Base-by-base conservation (phyloP, 352 stramenopile species). In the Saprolegnia parasitica region DNA sequence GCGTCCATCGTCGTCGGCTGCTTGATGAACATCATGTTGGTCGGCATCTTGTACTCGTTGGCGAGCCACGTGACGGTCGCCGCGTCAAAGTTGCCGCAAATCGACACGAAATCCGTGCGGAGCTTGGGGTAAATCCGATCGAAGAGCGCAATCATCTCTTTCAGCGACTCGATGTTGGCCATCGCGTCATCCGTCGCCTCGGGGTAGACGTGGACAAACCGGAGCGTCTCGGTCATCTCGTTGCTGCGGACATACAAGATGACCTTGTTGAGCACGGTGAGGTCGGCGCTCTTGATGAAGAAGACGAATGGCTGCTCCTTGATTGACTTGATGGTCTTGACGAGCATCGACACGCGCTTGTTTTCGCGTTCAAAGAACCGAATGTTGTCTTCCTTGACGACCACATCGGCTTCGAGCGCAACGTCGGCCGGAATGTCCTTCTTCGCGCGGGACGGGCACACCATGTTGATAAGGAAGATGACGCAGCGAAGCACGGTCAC, bases 21-120 rank as follows among this genome's bases (percentile, higher is more conserved):
- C 35, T 82, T 79, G 65, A 98, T 96, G 68, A 98, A 98, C 88
- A 98, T 97, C 85, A 95, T 96, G 63, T 97, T 98, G 37, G 83
- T 81, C 5, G 80, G 83, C 24, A 98, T 84, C 15, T 73, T 58
- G 26, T 97, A 72, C 50, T 93, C 77, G 39, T 86, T 68, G 0
- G 80, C 78, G 52, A 97, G 56, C 86, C 89, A 97, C 65, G 96
- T 82, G 20, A 98, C 86, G 20, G 91, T 73, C 18, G 81, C 78
- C 29, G 86, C 78, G 46, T 93, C 87, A 56, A 93, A 91, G 37
- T 54, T 72, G 20, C 78, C 81, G 23, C 84, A 78, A 16, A 71
- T 52, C 18, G 57, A 49, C n/a, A 40, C 55, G 45, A 97, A 88
- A 62, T 95, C 89, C 45, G 97, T 93, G 85, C 82, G 95, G 37